Evolutionary conservation across 148 eudicot genomes (phyloP).

Genomic region (Camellia sinensis): DNA sequence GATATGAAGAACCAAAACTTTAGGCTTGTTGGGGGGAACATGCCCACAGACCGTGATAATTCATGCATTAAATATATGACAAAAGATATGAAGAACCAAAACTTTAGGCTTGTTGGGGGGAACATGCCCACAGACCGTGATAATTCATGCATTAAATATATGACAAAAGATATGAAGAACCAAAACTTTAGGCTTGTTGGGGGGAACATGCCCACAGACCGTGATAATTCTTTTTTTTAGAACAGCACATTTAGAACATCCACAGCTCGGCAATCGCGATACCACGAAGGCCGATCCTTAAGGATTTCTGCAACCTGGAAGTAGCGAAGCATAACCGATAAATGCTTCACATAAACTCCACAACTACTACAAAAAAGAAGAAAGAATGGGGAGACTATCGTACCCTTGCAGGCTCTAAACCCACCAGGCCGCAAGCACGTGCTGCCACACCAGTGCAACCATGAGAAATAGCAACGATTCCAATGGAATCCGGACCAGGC

Average conservation of each 20-base stretch:
- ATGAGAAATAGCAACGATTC: slow-evolving; percentile 99
- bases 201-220: too few species aligned
- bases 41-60: too few species aligned
- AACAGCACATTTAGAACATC: slow-evolving; percentile 84
- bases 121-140: too few species aligned
- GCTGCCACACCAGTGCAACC: slow-evolving; percentile 99
- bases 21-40: too few species aligned
- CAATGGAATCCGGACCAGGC: slow-evolving; percentile 99
- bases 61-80: too few species aligned
- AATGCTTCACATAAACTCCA: not conserved
- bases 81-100: too few species aligned
- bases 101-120: too few species aligned
- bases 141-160: too few species aligned
- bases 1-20: too few species aligned
- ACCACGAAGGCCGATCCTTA: slow-evolving; percentile 98
- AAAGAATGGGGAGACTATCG: slow-evolving; percentile 7
- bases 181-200: too few species aligned
- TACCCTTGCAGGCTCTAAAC: slow-evolving; percentile 98
- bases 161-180: too few species aligned
- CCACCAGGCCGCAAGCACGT: slow-evolving; percentile 98
- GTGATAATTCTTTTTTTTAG: too few species aligned
- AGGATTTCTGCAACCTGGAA: slow-evolving; percentile 96
- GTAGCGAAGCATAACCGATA: not conserved
- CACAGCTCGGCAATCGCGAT: slow-evolving; percentile 97
- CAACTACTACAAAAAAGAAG: not conserved